phyloP scores from a whole-genome alignment of 2,329 filamentous ascomycete species.

The Pseudopithomyces maydicus region DNA sequence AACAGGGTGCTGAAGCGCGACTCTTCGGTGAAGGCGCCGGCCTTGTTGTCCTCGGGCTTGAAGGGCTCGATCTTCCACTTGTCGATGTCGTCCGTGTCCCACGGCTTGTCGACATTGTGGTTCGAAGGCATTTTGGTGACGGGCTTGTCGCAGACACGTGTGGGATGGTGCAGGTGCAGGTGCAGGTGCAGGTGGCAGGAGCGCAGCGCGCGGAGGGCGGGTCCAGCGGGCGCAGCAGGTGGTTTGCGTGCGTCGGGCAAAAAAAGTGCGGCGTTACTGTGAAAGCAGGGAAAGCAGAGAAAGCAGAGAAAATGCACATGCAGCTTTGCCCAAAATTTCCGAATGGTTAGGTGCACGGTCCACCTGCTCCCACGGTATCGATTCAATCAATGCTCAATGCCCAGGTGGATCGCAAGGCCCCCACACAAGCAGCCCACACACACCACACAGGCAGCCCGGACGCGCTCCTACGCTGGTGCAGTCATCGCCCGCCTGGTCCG shows the following conservation, averaged over 20 bases:
- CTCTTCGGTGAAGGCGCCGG: constrained; percentile 88
- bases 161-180: neutral
- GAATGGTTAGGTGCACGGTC: too few species aligned
- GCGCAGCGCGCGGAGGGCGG: too few species aligned
- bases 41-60: constrained; percentile 81
- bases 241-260: too few species aligned
- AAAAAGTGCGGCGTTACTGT: constrained; percentile 1
- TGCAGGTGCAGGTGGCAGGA: neutral
- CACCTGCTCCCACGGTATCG: neutral
- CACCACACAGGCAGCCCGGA: too few species aligned
- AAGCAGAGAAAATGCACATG: too few species aligned
- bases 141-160: neutral
- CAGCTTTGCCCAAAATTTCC: too few species aligned
- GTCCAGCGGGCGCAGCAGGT: too few species aligned
- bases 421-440: too few species aligned
- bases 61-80: constrained; percentile 94
- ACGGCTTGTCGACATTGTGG: constrained; percentile 77
- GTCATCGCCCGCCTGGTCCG: neutral
- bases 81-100: constrained; percentile 93
- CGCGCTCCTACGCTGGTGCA: neutral
- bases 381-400: too few species aligned
- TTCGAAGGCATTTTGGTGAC: constrained; percentile 61
- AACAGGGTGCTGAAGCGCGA: constrained; percentile 87
- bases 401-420: too few species aligned
- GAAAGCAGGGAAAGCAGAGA: neutral